Evolutionary conservation across 2,329 filamentous ascomycete species (phyloP).

Genomic region (Chaetomium strumarium): DNA sequence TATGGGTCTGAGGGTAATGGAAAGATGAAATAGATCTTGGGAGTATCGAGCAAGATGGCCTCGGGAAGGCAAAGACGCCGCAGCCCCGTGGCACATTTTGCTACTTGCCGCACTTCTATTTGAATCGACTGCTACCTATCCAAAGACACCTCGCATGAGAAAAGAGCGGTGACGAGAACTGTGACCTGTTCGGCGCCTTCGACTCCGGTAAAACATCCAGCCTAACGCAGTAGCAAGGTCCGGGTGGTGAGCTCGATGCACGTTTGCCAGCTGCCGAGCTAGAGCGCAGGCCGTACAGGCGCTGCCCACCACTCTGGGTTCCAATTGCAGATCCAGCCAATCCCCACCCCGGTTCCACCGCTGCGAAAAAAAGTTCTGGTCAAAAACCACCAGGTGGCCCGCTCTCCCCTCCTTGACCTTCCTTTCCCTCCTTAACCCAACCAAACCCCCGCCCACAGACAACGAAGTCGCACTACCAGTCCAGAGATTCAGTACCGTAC

Average conservation of each 20-base stretch:
- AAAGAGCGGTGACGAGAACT: slow-evolving; percentile 25
- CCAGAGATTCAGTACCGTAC: slow-evolving; percentile 32
- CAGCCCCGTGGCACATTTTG: too few relatives aligned
- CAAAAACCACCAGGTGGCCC: slow-evolving; percentile 28
- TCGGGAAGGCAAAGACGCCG: too few relatives aligned
- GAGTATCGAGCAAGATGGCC: too few relatives aligned
- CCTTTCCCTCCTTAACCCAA: slow-evolving; percentile 31
- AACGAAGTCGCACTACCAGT: slow-evolving; percentile 57
- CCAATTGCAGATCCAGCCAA: not conserved
- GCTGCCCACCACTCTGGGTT: not conserved
- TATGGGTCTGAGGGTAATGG: too few relatives aligned
- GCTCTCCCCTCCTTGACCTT: slow-evolving; percentile 28
- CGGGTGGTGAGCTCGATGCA: not conserved
- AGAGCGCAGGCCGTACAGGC: not conserved
- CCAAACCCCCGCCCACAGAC: slow-evolving; percentile 44
- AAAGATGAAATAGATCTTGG: too few relatives aligned
- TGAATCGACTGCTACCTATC: too few relatives aligned
- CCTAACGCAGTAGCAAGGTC: slow-evolving; percentile 3
- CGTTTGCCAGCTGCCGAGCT: slow-evolving; percentile 8
- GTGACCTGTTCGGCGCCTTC: slow-evolving; percentile 1
- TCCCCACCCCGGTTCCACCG: slow-evolving; percentile 12
- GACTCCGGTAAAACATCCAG: slow-evolving; percentile 9
- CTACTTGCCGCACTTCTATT: too few relatives aligned
- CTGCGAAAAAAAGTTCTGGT: slow-evolving; percentile 30
- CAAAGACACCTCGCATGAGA: not conserved